These are phyloP conservation scores for Sporothrix inflata DNA, from an alignment of 2,329 filamentous ascomycete species.

Conservation along the genomic window DNA sequence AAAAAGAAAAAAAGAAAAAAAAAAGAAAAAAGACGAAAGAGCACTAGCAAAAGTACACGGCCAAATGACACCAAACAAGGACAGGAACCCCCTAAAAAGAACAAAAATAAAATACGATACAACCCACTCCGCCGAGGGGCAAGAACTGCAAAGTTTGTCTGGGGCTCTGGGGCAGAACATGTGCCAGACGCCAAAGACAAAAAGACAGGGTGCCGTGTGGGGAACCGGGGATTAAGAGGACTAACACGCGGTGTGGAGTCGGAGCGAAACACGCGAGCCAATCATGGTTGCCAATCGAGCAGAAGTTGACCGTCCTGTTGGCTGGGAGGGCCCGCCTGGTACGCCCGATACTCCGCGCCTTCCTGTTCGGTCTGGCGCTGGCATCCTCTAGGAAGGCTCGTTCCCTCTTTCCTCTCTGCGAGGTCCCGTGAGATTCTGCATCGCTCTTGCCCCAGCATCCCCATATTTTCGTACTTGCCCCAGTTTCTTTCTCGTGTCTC, in stretches of 20 bases:
- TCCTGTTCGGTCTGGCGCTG: neutral
- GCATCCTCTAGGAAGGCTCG: neutral
- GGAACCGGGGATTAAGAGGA: neutral
- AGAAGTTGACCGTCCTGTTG: neutral
- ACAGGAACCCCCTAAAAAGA: neutral
- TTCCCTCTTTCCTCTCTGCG: neutral
- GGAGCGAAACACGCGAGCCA: neutral
- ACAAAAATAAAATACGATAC: neutral
- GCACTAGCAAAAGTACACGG: neutral
- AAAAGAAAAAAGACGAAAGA: neutral
- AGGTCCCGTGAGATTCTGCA: neutral
- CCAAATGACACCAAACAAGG: neutral
- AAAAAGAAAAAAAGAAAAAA: neutral
- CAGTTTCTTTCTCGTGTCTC: neutral
- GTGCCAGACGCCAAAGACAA: neutral
- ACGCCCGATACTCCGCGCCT: constrained; percentile 21
- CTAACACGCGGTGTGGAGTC: constrained; percentile 20
- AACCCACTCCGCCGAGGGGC: neutral
- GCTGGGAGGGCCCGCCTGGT: neutral
- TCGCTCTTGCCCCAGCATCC: constrained; percentile 10
- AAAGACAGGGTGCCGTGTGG: neutral
- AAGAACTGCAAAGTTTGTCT: neutral
- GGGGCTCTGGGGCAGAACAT: neutral
- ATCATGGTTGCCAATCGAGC: neutral
- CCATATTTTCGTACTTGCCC: constrained; percentile 4